Percentiles rank a stretch among this genome's conserved stretches.
Conservation (phyloP, 495 filamentous ascomycete species). For the Endocarpon pusillum region DNA sequence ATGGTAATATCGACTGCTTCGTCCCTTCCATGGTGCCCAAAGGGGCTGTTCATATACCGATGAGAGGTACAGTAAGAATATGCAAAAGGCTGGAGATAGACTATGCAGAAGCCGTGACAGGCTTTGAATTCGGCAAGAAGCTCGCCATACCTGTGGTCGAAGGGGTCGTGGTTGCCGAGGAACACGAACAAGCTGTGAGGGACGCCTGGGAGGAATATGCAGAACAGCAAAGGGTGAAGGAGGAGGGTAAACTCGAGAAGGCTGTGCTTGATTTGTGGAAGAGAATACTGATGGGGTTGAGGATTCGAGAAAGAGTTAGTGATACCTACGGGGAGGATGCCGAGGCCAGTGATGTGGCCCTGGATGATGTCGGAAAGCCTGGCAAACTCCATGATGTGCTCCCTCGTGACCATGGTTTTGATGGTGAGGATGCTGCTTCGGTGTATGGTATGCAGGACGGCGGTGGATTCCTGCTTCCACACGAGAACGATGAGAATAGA, state of each 20-base stretch:
- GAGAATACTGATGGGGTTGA: constrained; percentile 69
- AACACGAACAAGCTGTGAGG: constrained; percentile 54
- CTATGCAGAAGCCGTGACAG: constrained; percentile 86
- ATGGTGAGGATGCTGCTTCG: neutral
- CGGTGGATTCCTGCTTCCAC: neutral
- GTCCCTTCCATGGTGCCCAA: constrained; percentile 80
- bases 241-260: constrained; percentile 67
- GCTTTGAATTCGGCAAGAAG: constrained; percentile 88
- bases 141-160: constrained; percentile 85
- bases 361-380: neutral
- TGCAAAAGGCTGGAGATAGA: constrained; percentile 75
- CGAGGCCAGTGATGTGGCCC: constrained; percentile 4
- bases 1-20: constrained; percentile 94
- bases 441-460: neutral
- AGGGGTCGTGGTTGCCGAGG: constrained; percentile 74
- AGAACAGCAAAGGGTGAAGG: constrained; percentile 56
- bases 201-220: constrained; percentile 76
- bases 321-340: constrained; percentile 53
- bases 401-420: neutral
- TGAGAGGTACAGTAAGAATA: constrained; percentile 54
- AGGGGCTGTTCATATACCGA: constrained; percentile 69
- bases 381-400: neutral
- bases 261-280: constrained; percentile 62
- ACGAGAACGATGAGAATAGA: neutral
- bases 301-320: constrained; percentile 61